Percentiles rank a stretch among this genome's conserved stretches.
Conservation (phyloP, 257 asterid species). For the Henckelia pumila region DNA sequence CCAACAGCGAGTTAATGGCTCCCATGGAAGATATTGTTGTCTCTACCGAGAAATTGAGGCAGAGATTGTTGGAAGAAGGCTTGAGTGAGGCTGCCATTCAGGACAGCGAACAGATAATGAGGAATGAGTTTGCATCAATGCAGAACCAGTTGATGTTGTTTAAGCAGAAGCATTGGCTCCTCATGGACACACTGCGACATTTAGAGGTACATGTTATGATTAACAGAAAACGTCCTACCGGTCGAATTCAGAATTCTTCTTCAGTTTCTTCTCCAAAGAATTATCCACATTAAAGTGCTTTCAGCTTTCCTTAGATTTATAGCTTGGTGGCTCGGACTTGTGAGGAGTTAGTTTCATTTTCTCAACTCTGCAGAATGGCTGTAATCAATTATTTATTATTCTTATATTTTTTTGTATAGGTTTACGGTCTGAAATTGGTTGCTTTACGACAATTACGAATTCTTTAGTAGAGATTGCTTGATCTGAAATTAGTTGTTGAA, state of each 20-base stretch:
- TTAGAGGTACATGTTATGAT: constrained; percentile 79
- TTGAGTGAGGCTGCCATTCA: constrained; percentile 63
- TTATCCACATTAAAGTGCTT: too few species aligned
- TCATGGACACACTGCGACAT: constrained; percentile 80
- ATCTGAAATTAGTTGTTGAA: not conserved
- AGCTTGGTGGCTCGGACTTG: too few species aligned
- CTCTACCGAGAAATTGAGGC: constrained; percentile 79
- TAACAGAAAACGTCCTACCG: constrained; percentile 35
- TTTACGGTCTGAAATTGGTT: not conserved
- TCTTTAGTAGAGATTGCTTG: not conserved
- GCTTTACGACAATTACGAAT: too few species aligned
- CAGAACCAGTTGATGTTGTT: constrained; percentile 70
- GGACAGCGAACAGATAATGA: constrained; percentile 84
- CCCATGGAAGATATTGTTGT: constrained; percentile 59
- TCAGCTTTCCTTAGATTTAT: too few species aligned
- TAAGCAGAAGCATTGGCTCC: constrained; percentile 86
- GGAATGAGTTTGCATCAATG: constrained; percentile 70
- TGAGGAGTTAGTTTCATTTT: not conserved
- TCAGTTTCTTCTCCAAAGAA: constrained; percentile 12
- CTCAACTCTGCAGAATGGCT: not conserved
- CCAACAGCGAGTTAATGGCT: constrained; percentile 94
- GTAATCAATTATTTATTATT: not conserved
- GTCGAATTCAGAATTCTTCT: constrained; percentile 41
- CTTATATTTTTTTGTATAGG: not conserved
- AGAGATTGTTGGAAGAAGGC: constrained; percentile 72